A percentile compares a stretch with the other conserved stretches of the same genome.
These are phyloP conservation scores for Salvia miltiorrhiza DNA, from an alignment of 257 asterid species.

Conservation along the genomic window DNA sequence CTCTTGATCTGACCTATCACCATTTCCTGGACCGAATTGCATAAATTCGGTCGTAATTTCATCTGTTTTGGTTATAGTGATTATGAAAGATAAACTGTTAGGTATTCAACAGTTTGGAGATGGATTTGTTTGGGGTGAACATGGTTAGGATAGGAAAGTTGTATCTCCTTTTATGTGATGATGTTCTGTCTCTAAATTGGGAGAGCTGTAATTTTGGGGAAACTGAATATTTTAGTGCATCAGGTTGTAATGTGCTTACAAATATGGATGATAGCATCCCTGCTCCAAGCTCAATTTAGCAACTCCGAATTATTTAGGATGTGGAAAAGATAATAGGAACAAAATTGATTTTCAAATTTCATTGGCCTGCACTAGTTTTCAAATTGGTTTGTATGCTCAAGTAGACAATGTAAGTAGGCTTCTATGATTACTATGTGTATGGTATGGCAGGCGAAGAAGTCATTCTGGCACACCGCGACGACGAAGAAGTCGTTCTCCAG, in stretches of 20 bases:
- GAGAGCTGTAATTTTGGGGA: background rate
- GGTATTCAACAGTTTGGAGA: background rate
- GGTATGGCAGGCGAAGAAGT: slow-evolving; percentile 56
- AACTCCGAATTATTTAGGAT: background rate
- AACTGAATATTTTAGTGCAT: background rate
- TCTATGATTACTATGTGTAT: background rate
- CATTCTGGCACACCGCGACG: slow-evolving; percentile 50
- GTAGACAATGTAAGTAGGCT: background rate
- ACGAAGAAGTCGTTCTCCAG: slow-evolving; percentile 62
- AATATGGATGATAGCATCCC: slow-evolving; percentile 2
- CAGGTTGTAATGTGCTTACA: slow-evolving; percentile 15
- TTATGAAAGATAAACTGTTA: background rate
- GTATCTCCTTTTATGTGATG: too few relatives aligned
- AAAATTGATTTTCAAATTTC: background rate
- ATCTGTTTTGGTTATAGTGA: background rate
- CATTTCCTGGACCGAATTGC: background rate
- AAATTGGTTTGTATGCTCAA: background rate
- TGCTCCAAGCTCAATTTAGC: background rate
- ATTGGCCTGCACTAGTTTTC: slow-evolving; percentile 2
- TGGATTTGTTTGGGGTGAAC: background rate
- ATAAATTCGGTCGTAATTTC: background rate
- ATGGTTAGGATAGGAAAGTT: too few relatives aligned
- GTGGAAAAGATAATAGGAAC: background rate
- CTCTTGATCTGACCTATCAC: background rate
- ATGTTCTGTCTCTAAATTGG: background rate